Percentiles rank a stretch among this genome's conserved stretches.
phyloP scores from a whole-genome alignment of 2,329 filamentous ascomycete genomes.

The Coniochaeta sp. region DNA sequence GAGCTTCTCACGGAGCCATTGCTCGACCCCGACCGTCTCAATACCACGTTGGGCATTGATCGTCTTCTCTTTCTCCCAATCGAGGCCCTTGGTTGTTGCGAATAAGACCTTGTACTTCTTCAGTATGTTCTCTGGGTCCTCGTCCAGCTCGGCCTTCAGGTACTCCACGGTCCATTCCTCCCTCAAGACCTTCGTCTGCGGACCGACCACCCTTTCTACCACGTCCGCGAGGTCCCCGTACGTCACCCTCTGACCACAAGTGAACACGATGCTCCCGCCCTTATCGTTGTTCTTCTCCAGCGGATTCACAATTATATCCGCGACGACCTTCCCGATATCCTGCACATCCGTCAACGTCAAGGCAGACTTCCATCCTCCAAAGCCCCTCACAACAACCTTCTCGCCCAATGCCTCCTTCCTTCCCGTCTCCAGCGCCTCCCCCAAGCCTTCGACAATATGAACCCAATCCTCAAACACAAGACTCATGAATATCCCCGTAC shows the following conservation, averaged over 20 bases:
- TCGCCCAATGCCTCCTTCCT: neutral
- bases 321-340: neutral
- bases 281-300: neutral
- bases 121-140: neutral
- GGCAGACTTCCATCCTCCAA: neutral
- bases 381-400: neutral
- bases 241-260: neutral
- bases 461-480: constrained; percentile 1
- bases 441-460: neutral
- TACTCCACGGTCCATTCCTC: neutral
- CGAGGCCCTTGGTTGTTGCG: neutral
- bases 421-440: neutral
- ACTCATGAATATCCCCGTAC: constrained; percentile 2
- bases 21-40: neutral
- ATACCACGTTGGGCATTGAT: neutral
- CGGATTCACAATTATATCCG: neutral
- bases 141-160: neutral
- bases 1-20: neutral
- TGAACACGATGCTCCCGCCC: neutral
- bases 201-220: neutral
- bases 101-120: constrained; percentile 1
- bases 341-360: constrained; percentile 1
- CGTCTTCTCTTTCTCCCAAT: neutral
- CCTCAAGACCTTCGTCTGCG: neutral
- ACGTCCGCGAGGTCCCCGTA: neutral